phyloP scores from a whole-genome alignment of 2,329 filamentous ascomycete genomes.

The Grosmannia penicillata region DNA sequence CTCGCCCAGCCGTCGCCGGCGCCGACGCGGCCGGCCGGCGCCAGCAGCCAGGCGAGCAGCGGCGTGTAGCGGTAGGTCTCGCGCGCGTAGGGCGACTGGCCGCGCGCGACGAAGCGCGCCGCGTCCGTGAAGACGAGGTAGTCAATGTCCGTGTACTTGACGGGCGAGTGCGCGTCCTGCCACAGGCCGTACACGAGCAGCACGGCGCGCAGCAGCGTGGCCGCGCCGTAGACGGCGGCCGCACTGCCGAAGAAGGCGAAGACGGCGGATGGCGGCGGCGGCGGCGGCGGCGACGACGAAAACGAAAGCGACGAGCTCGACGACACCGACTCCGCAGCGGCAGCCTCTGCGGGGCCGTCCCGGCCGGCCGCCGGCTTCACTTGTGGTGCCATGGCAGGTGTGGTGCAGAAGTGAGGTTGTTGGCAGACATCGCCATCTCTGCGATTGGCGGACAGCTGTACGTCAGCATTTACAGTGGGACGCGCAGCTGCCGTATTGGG shows the following conservation, averaged over 20 bases:
- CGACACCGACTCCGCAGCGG: too few species aligned
- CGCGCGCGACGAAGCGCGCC: conserved; percentile 54
- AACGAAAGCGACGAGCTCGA: too few species aligned
- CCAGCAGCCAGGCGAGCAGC: conserved; percentile 76
- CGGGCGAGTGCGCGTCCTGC: conserved; percentile 79
- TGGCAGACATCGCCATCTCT: too few species aligned
- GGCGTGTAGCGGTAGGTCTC: conserved; percentile 97
- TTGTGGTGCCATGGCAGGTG: too few species aligned
- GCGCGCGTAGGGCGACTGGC: conserved; percentile 62
- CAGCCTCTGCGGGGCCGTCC: too few species aligned
- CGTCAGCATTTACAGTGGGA: too few species aligned
- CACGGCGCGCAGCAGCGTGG: conserved; percentile 49
- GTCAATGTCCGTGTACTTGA: conserved; percentile 99
- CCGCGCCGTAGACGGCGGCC: conserved; percentile 37
- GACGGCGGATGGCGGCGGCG: conserved; percentile 2
- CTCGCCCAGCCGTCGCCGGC: conserved; percentile 11
- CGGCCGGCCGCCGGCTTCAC: too few species aligned
- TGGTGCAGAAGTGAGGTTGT: too few species aligned
- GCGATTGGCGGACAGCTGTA: too few species aligned
- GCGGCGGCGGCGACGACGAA: too few species aligned
- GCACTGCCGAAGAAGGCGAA: conserved; percentile 22
- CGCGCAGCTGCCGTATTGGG: too few species aligned
- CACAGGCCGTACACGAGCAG: conserved; percentile 81
- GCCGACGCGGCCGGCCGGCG: conserved; percentile 55
- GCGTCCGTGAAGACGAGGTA: conserved; percentile 98